Conservation (phyloP, 768 basidiomycete species). For the Floccularia luteovirens region DNA sequence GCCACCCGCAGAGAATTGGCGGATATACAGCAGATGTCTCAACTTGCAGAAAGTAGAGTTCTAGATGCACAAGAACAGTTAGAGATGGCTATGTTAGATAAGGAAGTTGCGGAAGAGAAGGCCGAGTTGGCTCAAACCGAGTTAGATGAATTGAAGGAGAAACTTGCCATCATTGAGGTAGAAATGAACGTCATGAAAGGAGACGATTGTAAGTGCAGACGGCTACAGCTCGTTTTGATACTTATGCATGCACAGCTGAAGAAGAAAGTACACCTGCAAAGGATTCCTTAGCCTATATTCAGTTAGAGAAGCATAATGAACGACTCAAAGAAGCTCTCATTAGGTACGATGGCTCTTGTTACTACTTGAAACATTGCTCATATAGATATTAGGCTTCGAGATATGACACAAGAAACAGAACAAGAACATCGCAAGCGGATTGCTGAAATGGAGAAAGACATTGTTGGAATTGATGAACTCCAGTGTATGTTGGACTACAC, state of each 20-base stretch:
- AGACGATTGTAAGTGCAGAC: slow-evolving; percentile 18
- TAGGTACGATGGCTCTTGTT: slow-evolving; percentile 34
- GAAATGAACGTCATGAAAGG: slow-evolving; percentile 77
- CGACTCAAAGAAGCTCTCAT: slow-evolving; percentile 91
- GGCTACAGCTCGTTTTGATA: background rate
- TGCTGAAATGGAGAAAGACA: slow-evolving; percentile 84
- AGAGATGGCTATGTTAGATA: slow-evolving; percentile 93
- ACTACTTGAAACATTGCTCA: background rate
- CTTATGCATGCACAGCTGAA: slow-evolving; percentile 8
- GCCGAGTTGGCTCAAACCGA: slow-evolving; percentile 76
- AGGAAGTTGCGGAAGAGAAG: slow-evolving; percentile 93
- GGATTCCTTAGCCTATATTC: slow-evolving; percentile 62
- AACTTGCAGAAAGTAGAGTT: slow-evolving; percentile 61
- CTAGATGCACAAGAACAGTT: slow-evolving; percentile 83
- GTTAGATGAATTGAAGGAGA: slow-evolving; percentile 73
- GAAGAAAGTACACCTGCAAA: slow-evolving; percentile 31
- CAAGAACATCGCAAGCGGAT: slow-evolving; percentile 77
- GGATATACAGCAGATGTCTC: slow-evolving; percentile 68
- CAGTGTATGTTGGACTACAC: slow-evolving; percentile 42
- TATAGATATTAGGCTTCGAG: slow-evolving; percentile 55
- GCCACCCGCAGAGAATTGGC: slow-evolving; percentile 69
- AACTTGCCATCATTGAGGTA: slow-evolving; percentile 70
- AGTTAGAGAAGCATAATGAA: slow-evolving; percentile 96
- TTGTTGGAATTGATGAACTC: slow-evolving; percentile 69
- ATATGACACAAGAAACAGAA: slow-evolving; percentile 84